These are phyloP conservation scores for Chlamydomonas urium DNA, from an alignment of 139 green algal genomes.

Conservation along the genomic window DNA sequence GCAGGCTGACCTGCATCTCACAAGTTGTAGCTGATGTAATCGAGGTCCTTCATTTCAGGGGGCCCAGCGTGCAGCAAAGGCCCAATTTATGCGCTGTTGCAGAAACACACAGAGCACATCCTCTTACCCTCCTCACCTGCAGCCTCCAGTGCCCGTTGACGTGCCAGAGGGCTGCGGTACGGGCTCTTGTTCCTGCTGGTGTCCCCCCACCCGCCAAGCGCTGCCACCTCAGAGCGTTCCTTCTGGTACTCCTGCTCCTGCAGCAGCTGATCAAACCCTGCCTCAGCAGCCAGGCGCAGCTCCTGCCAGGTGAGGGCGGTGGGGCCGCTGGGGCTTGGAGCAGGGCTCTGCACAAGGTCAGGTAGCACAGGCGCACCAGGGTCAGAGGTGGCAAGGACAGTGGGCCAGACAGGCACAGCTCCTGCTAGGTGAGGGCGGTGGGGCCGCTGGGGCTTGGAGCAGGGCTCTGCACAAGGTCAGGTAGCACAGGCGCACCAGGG, in stretches of 20 bases:
- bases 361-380: background rate
- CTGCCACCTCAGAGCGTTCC: too few relatives aligned
- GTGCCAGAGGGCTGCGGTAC: background rate
- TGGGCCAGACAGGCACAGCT: background rate
- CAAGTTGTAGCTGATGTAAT: too few relatives aligned
- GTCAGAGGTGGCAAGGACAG: background rate
- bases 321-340: too few relatives aligned
- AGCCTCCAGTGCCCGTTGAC: background rate
- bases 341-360: background rate
- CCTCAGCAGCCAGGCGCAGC: constrained; percentile 51
- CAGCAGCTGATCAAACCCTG: constrained; percentile 57
- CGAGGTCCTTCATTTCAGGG: too few relatives aligned
- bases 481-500: background rate
- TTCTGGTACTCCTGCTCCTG: constrained; percentile 36
- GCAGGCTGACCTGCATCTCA: too few relatives aligned
- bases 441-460: background rate
- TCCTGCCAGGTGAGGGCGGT: constrained; percentile 46
- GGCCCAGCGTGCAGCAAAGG: too few relatives aligned
- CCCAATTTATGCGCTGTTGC: too few relatives aligned
- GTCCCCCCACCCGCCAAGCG: background rate
- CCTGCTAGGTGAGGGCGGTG: background rate
- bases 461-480: background rate
- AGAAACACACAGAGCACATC: too few relatives aligned
- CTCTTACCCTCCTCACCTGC: too few relatives aligned
- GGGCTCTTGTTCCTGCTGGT: constrained; percentile 3